phyloP scores from a whole-genome alignment of 768 basidiomycete genomes.

The Kwoniella europaea region DNA sequence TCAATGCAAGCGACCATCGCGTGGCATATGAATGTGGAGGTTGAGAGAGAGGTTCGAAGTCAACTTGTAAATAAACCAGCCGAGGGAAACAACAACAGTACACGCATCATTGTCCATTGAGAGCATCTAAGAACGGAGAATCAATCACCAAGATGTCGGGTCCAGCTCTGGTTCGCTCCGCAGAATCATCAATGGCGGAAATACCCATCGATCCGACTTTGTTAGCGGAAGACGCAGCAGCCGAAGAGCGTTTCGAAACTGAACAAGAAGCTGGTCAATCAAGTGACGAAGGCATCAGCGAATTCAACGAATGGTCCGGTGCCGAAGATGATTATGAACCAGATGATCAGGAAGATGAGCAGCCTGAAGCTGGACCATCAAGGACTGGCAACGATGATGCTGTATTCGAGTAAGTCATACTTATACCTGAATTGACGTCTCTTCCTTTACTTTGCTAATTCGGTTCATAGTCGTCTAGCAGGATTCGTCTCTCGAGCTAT shows the following conservation, averaged over 20 bases:
- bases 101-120: background rate
- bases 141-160: background rate
- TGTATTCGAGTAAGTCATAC: slow-evolving; percentile 20
- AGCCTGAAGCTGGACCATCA: slow-evolving; percentile 22
- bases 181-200: slow-evolving; percentile 10
- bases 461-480: slow-evolving; percentile 20
- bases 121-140: background rate
- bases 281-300: slow-evolving; percentile 11
- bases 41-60: background rate
- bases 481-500: slow-evolving; percentile 18
- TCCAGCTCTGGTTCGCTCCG: slow-evolving; percentile 3
- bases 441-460: background rate
- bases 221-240: slow-evolving; percentile 19
- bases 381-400: slow-evolving; percentile 21
- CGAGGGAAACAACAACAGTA: background rate
- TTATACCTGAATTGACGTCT: background rate
- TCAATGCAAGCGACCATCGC: background rate
- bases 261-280: slow-evolving; percentile 11
- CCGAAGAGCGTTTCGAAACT: slow-evolving; percentile 15
- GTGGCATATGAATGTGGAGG: slow-evolving; percentile 12
- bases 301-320: slow-evolving; percentile 10
- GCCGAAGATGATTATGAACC: slow-evolving; percentile 9
- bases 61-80: slow-evolving; percentile 16
- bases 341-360: slow-evolving; percentile 6
- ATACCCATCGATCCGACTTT: slow-evolving; percentile 23